Percentiles rank a stretch among this genome's conserved stretches.
phyloP scores from a whole-genome alignment of 2,329 filamentous ascomycete genomes.

The Pestalotiopsis sp. region DNA sequence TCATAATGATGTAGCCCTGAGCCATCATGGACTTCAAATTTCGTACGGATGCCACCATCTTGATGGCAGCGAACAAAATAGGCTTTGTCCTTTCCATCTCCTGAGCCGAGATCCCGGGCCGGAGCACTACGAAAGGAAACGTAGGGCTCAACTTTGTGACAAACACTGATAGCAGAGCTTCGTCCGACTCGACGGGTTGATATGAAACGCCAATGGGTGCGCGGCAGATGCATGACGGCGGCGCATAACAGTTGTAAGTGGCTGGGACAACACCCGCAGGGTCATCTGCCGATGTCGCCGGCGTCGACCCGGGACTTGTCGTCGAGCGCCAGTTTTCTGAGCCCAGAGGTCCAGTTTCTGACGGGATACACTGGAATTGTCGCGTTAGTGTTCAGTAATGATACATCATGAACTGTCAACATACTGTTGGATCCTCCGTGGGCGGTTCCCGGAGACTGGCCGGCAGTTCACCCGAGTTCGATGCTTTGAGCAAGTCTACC shows the following conservation, averaged over 20 bases:
- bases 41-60: slow-evolving; percentile 51
- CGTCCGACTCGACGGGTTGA: slow-evolving; percentile 45
- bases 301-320: neutral
- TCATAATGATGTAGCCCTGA: slow-evolving; percentile 50
- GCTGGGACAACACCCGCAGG: slow-evolving; percentile 15
- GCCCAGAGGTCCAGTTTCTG: slow-evolving; percentile 10
- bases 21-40: slow-evolving; percentile 49
- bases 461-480: slow-evolving; percentile 19
- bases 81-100: slow-evolving; percentile 42
- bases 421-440: slow-evolving; percentile 14
- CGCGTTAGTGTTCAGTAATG: neutral
- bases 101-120: slow-evolving; percentile 33
- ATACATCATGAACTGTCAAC: neutral
- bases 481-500: slow-evolving; percentile 47
- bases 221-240: slow-evolving; percentile 49
- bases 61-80: slow-evolving; percentile 50
- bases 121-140: slow-evolving; percentile 51
- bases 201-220: slow-evolving; percentile 40
- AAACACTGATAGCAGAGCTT: slow-evolving; percentile 46
- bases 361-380: slow-evolving; percentile 2
- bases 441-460: slow-evolving; percentile 13
- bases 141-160: slow-evolving; percentile 41
- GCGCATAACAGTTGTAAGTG: slow-evolving; percentile 47
- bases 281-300: slow-evolving; percentile 15
- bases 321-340: slow-evolving; percentile 11